Percentiles rank a stretch among this genome's conserved stretches.
phyloP scores from a whole-genome alignment of 495 filamentous ascomycete genomes.

The Podospora bellae-mahoneyi region DNA sequence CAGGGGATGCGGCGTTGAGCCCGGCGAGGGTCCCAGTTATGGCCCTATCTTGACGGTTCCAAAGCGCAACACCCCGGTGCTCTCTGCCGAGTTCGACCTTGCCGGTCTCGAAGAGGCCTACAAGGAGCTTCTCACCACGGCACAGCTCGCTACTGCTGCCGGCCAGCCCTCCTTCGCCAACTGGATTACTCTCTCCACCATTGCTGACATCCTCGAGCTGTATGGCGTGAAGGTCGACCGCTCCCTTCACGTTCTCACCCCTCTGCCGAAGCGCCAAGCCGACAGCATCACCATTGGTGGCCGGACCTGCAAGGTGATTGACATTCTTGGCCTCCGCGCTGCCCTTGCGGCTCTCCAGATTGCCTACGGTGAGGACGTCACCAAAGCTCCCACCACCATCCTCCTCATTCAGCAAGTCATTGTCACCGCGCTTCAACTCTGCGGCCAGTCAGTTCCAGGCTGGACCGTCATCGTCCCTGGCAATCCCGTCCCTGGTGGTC shows the following conservation, averaged over 20 bases:
- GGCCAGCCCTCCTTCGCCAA: conserved; percentile 26
- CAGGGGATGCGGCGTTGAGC: neutral
- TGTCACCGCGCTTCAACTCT: conserved; percentile 26
- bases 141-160: conserved; percentile 7
- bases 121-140: conserved; percentile 11
- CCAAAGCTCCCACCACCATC: conserved; percentile 21
- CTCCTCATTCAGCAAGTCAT: conserved; percentile 26
- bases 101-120: conserved; percentile 23
- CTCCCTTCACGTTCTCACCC: conserved; percentile 16
- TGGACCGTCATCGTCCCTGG: conserved; percentile 29
- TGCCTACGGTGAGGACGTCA: conserved; percentile 22
- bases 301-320: conserved; percentile 20
- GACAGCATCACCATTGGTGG: conserved; percentile 25
- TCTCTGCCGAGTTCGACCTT: conserved; percentile 19
- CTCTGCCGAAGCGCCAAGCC: conserved; percentile 28
- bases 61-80: conserved; percentile 17
- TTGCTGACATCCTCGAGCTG: conserved; percentile 31
- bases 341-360: conserved; percentile 21
- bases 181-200: conserved; percentile 27
- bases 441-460: conserved; percentile 23
- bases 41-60: neutral
- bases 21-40: neutral
- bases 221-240: conserved; percentile 17
- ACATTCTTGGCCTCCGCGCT: conserved; percentile 21
- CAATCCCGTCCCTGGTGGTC: conserved; percentile 31